Conservation (phyloP, 805 yeast species). For the Priceomyces melissophilus region DNA sequence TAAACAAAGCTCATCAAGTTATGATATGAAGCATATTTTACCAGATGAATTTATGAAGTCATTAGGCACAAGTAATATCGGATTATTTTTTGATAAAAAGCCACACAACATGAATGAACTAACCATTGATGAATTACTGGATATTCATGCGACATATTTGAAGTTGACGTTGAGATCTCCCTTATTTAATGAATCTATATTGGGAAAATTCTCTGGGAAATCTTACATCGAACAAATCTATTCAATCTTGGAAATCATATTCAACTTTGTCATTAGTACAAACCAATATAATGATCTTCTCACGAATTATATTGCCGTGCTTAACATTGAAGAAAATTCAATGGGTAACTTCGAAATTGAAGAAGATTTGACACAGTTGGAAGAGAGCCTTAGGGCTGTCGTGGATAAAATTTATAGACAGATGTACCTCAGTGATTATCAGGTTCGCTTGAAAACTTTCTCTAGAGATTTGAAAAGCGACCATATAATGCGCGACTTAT, state of each 20-base stretch:
- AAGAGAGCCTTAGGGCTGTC: constrained; percentile 29
- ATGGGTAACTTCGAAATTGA: constrained; percentile 17
- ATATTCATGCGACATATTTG: constrained; percentile 31
- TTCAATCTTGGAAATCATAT: constrained; percentile 25
- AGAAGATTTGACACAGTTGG: constrained; percentile 26
- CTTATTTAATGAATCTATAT: constrained; percentile 25
- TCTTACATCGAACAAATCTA: constrained; percentile 33
- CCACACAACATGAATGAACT: constrained; percentile 22
- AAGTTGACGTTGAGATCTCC: constrained; percentile 26
- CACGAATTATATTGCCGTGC: constrained; percentile 24
- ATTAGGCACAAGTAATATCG: constrained; percentile 1
- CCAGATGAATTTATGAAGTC: constrained; percentile 4
- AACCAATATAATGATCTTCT: constrained; percentile 31
- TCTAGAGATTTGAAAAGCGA: constrained; percentile 54
- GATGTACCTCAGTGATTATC: constrained; percentile 42
- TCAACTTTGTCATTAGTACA: constrained; percentile 30
- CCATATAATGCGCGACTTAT: constrained; percentile 44
- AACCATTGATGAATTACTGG: constrained; percentile 50
- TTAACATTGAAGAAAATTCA: constrained; percentile 17
- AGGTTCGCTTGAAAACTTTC: constrained; percentile 38
- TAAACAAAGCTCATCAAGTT: constrained; percentile 8
- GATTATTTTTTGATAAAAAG: neutral
- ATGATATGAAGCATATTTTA: constrained; percentile 4
- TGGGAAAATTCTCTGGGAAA: constrained; percentile 28
- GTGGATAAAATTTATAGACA: constrained; percentile 37